Evolutionary conservation across 1,139 yeast genomes (phyloP), one percentile per base, ranked within the genome.

Genomic region (Hanseniaspora uvarum): DNA sequence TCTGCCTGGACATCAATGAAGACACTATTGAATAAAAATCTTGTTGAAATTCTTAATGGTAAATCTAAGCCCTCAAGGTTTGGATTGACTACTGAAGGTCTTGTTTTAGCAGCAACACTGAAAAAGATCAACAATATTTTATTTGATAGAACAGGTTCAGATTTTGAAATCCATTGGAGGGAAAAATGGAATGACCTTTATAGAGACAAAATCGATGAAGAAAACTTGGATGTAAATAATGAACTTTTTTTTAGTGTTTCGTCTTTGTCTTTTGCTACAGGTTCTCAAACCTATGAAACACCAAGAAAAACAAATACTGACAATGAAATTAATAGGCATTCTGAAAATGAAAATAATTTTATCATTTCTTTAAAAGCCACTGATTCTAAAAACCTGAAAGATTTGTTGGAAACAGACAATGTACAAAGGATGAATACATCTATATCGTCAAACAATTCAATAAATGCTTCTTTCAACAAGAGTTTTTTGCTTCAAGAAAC

Each of bases 1-100:
- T 78, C 92, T 6, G 89, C 95, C 0, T 89, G 96, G 96, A 73
- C 71, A 41, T 75, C 88, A 12, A 71, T 83, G 44, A 83, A 82
- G 58, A 79, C 81, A 0, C 69, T 92, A 54, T 64, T 79, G 23
- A 78, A 74, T 41, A 78, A 84, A 55, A 87, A 78, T 19, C 70
- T 86, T 53, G 84, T 89, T 0, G 44, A 60, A 1, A 68, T 64
- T 44, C 16, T 38, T 3, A 71, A 70, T 40, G 68, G 70, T 2
- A 68, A 72, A 1, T 87, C 89, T 0, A 68, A 84, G 39, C 92
- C 94, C 0, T 70, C 72, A 47, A 65, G 75, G 43, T 88, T 80
- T 63, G 73, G 68, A 46, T 68, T 89, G 23, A 87, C 95, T 0
- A 89, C 82, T n/a, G 79, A 73, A 51, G 97, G 97, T 0, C 63